A percentile compares a stretch with the other conserved stretches of the same genome.
phyloP scores from a whole-genome alignment of 176 grass and related monocot genomes.

The Ensete ventricosum region DNA sequence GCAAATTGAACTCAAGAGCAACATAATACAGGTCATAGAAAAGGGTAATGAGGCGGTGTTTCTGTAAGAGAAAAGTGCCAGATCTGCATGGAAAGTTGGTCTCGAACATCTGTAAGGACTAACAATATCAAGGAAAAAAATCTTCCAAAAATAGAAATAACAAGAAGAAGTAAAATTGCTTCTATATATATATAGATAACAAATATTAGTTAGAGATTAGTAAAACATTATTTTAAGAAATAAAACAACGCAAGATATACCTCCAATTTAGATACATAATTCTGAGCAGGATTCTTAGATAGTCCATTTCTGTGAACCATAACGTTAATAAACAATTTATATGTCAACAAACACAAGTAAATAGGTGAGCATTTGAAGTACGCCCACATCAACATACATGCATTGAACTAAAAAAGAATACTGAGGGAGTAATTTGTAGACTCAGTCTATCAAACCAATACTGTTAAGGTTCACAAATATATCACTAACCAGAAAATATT shows the following conservation, averaged over 20 bases:
- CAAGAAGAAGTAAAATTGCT: too few relatives aligned
- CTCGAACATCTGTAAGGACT: background rate
- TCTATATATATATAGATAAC: background rate
- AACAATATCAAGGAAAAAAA: background rate
- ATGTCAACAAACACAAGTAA: background rate
- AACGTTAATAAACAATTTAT: background rate
- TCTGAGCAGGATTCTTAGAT: background rate
- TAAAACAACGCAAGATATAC: background rate
- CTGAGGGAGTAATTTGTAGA: background rate
- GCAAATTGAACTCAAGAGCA: slow-evolving; percentile 3
- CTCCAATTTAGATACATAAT: background rate
- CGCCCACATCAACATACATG: background rate
- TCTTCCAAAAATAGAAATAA: too few relatives aligned
- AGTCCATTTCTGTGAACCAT: too few relatives aligned
- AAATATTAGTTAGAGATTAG: background rate
- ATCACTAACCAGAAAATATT: background rate
- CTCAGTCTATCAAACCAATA: background rate
- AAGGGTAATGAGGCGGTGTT: background rate
- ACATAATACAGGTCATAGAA: background rate
- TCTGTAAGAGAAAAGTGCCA: background rate
- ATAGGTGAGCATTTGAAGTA: background rate
- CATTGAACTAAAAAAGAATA: background rate
- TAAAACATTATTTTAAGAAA: background rate
- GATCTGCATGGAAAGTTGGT: background rate
- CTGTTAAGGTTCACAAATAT: too few relatives aligned